A percentile compares a stretch with the other conserved stretches of the same genome.
Conservation (phyloP, 441 rosid genomes). For the Geranium incanum region DNA sequence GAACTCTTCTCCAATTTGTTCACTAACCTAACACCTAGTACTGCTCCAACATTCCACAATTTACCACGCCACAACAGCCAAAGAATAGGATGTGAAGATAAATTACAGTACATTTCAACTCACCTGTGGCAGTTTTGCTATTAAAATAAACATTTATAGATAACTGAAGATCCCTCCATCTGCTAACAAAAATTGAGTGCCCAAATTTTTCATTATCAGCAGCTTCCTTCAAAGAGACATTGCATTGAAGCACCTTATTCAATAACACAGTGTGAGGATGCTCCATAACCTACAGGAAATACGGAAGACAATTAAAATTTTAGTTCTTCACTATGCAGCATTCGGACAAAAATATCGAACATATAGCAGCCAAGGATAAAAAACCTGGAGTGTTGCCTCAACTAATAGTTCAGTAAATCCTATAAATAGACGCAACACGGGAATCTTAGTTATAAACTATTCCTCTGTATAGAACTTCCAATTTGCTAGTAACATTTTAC, state of each 20-base stretch:
- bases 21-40: constrained; percentile 11
- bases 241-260: constrained; percentile 58
- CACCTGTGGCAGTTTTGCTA: constrained; percentile 72
- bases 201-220: constrained; percentile 41
- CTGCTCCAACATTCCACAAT: background rate
- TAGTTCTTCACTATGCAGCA: background rate
- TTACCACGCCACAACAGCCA: background rate
- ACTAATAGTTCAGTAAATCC: background rate
- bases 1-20: background rate
- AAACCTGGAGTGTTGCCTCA: background rate
- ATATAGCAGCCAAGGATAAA: background rate
- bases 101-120: constrained; percentile 20
- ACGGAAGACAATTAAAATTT: constrained; percentile 16
- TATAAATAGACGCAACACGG: background rate
- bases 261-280: constrained; percentile 83
- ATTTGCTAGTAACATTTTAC: background rate
- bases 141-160: constrained; percentile 68
- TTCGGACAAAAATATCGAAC: background rate
- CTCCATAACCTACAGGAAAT: constrained; percentile 65
- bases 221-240: constrained; percentile 55
- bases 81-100: background rate
- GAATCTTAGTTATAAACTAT: background rate
- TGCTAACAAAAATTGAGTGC: constrained; percentile 31
- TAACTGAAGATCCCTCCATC: constrained; percentile 90
- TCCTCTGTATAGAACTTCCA: background rate